Evolutionary conservation across 140 eudicot species (phyloP), one percentile per base, ranked within the genome.

Genomic region (Senecio squalidus): DNA sequence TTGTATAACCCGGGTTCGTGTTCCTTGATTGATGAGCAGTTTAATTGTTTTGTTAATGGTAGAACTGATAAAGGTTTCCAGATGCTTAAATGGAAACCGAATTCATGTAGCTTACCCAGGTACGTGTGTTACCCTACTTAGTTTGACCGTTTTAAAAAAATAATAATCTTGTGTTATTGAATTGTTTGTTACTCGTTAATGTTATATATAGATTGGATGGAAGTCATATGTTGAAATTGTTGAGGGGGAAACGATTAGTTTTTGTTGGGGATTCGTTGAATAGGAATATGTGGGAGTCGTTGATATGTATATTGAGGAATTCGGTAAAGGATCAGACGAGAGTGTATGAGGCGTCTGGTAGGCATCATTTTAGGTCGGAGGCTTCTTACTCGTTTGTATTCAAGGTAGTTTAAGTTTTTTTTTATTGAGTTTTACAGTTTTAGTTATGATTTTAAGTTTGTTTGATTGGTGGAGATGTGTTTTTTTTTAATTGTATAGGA

Each of bases 241-340:
- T 89, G 58, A 80, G 66, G 70, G 97, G 97, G 14, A 89, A 82
- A 44, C 68, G 97, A 28, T 66, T 89, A 18, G 95, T 82, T 34
- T 89, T 85, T 46, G 97, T 89, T 24, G 97, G 97, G 4, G 97
- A 89, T 83, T 89, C 97, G 1, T 75, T 89, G 23, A 89, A 89
- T 70, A 73, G 97, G 62, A 89, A 89, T 43, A 89, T 89, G 97
- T 89, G 97, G 97, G 97, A 89, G 74, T 85, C 97, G 1, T 81
- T 89, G 53, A 53, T 89, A 55, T 89, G 97, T 58, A 82, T 89
- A 8, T 68, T 89, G 15, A 69, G 74, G 38, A 89, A 78, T 78
- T 82, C 97, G 9, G 86, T 82, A 0, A 82, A 78, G 75, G 77
- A 89, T 74, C 78, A 73, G 50, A 72, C 51, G 24, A 80, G 73